Percentiles rank a stretch among this genome's conserved stretches.
Evolutionary conservation across 2,329 filamentous ascomycete genomes (phyloP).

Genomic region (Penicillium paneum): DNA sequence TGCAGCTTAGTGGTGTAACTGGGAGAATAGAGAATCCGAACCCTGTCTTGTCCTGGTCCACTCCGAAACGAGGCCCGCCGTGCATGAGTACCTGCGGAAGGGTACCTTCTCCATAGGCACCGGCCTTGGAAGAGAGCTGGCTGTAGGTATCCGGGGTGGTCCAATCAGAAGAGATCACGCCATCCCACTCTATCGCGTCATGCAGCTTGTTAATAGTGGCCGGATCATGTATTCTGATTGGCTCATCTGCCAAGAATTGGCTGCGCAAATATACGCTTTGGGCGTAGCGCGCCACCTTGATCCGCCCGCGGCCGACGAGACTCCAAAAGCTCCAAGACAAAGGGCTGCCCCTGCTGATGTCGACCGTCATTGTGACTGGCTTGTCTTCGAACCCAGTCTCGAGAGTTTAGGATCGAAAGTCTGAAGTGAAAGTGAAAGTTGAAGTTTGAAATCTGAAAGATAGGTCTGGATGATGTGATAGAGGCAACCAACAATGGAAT

Average conservation of each 20-base stretch:
- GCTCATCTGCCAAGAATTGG: constrained; percentile 20
- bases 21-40: background rate
- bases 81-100: constrained; percentile 4
- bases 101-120: constrained; percentile 4
- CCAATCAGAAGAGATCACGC: constrained; percentile 27
- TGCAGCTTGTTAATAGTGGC: constrained; percentile 33
- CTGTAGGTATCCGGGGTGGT: constrained; percentile 14
- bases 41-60: background rate
- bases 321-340: constrained; percentile 3
- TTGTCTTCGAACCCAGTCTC: background rate
- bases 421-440: too few relatives aligned
- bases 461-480: background rate
- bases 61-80: background rate
- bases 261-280: constrained; percentile 23
- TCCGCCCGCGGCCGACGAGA: constrained; percentile 26
- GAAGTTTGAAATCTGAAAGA: background rate
- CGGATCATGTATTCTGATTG: constrained; percentile 21
- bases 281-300: constrained; percentile 31
- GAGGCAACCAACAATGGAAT: constrained; percentile 6
- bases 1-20: constrained; percentile 3
- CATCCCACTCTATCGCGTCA: constrained; percentile 32
- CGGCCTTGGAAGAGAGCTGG: constrained; percentile 5
- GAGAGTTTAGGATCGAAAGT: background rate
- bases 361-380: constrained; percentile 8
- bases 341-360: constrained; percentile 10